Evolutionary conservation across 2,329 filamentous ascomycete species (phyloP).

Genomic region (Paecilomyces dactylethromorphus): DNA sequence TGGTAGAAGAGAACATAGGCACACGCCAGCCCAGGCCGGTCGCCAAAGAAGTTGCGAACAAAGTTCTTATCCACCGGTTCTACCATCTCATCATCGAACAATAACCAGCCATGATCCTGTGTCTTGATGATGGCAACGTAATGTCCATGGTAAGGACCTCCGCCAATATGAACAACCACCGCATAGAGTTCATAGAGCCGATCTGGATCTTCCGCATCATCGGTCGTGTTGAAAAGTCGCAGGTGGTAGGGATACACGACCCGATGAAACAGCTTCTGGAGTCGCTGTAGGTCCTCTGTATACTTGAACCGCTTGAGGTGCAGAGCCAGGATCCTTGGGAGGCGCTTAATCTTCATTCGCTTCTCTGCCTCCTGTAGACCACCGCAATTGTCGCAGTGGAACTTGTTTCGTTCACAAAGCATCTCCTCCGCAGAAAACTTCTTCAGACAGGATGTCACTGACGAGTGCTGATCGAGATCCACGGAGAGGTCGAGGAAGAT

Average conservation of each 20-base stretch:
- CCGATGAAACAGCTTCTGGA: slow-evolving; percentile 94
- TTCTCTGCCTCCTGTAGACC: slow-evolving; percentile 97
- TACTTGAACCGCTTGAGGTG: slow-evolving; percentile 98
- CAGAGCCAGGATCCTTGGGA: slow-evolving; percentile 84
- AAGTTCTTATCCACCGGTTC: slow-evolving; percentile 96
- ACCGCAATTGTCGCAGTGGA: slow-evolving; percentile 95
- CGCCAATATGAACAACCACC: slow-evolving; percentile 94
- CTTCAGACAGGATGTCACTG: slow-evolving; percentile 86
- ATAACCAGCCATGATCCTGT: slow-evolving; percentile 85
- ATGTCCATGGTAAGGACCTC: slow-evolving; percentile 93
- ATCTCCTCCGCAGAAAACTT: slow-evolving; percentile 98
- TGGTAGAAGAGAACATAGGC: slow-evolving; percentile 98
- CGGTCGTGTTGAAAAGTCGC: slow-evolving; percentile 93
- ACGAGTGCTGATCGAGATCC: slow-evolving; percentile 89
- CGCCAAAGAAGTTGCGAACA: slow-evolving; percentile 94
- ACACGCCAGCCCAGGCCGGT: slow-evolving; percentile 82
- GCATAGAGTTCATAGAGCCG: slow-evolving; percentile 94
- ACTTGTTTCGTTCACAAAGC: slow-evolving; percentile 97
- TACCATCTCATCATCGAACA: slow-evolving; percentile 98
- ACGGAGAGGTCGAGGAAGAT: slow-evolving; percentile 94
- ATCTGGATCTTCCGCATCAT: slow-evolving; percentile 89
- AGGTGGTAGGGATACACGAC: slow-evolving; percentile 97
- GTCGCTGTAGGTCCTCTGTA: slow-evolving; percentile 84
- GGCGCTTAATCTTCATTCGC: slow-evolving; percentile 95
- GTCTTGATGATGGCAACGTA: slow-evolving; percentile 98